Base-by-base conservation (phyloP, 805 yeast species). In the Candida morakotiae region DNA sequence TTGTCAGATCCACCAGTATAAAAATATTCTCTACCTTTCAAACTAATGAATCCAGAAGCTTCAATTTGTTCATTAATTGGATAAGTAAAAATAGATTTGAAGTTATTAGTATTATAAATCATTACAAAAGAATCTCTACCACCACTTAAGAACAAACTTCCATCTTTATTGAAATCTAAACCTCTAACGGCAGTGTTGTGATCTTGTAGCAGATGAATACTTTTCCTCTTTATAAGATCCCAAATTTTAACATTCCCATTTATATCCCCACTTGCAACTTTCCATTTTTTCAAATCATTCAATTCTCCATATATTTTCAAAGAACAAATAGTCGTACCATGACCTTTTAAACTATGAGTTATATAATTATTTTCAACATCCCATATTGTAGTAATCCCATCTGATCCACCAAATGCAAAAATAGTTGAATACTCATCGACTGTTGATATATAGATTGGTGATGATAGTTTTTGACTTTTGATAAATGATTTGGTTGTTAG, bases 361-460 rank as follows among this genome's bases (percentile, higher is more conserved):
- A 83, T 77, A 46, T 74, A 87, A 1, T 93, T 89, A 24, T 88
- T 88, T 45, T 80, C 89, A 25, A 93, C 73, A 58, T 93, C 99
- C 83, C 95, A 88, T 1, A 93, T 94, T 31, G 86, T 80, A 13
- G 89, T 83, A 28, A 80, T 75, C 33, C 98, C 98, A 59, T 93
- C 98, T 1, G 97, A 84, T 32, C 95, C 88, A 27, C 99, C 99
- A 53, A 93, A 81, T 14, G 96, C 95, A 52, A 89, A 77, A 25
- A 93, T 67, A 2, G 95, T 79, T 2, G 95, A 82, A 0, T 97
- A 87, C 2, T 75, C 56, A 58, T 93, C 98, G 16, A 76, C 77
- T 9, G 83, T 69, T 31, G 87, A 73, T 9, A 87, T 81, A 57
- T 85, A 86, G 2, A 86, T 83, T 1, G 97, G 96, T 1, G 96